phyloP scores from a whole-genome alignment of 2,329 filamentous ascomycete genomes.

The Pseudopithomyces chartarum region DNA sequence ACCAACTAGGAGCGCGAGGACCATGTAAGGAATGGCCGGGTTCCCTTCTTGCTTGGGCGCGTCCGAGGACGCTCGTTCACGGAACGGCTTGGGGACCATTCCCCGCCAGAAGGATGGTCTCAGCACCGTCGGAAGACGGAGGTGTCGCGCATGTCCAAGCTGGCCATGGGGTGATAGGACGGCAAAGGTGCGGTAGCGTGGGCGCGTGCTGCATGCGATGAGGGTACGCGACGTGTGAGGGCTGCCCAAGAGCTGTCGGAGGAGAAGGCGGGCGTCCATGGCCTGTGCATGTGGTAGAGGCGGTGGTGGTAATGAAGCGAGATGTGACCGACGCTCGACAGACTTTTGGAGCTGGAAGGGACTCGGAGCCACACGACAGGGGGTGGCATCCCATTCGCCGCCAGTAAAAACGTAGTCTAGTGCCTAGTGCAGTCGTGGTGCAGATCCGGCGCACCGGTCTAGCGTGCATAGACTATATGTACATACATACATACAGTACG shows the following conservation, averaged over 20 bases:
- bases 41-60: slow-evolving; percentile 47
- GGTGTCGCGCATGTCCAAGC: slow-evolving; percentile 21
- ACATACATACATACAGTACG: no score
- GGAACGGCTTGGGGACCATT: slow-evolving; percentile 43
- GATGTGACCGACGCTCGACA: slow-evolving; percentile 9
- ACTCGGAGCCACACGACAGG: neutral
- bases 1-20: slow-evolving; percentile 77
- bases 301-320: neutral
- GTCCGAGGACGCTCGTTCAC: slow-evolving; percentile 7
- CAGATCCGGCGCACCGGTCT: no score
- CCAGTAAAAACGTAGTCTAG: no score
- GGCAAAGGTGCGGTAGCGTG: slow-evolving; percentile 29
- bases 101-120: slow-evolving; percentile 45
- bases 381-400: neutral
- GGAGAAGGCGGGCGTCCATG: slow-evolving; percentile 32
- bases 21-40: slow-evolving; percentile 70
- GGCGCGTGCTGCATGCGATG: slow-evolving; percentile 18
- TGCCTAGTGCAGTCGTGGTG: no score
- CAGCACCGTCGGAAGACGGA: slow-evolving; percentile 41
- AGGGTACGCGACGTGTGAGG: slow-evolving; percentile 22
- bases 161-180: slow-evolving; percentile 20
- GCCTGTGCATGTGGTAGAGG: neutral
- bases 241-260: slow-evolving; percentile 35
- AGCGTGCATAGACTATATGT: no score
- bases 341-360: slow-evolving; percentile 13